These are phyloP conservation scores for Cercospora beticola DNA, from an alignment of 2,329 filamentous ascomycete genomes.

Conservation along the genomic window DNA sequence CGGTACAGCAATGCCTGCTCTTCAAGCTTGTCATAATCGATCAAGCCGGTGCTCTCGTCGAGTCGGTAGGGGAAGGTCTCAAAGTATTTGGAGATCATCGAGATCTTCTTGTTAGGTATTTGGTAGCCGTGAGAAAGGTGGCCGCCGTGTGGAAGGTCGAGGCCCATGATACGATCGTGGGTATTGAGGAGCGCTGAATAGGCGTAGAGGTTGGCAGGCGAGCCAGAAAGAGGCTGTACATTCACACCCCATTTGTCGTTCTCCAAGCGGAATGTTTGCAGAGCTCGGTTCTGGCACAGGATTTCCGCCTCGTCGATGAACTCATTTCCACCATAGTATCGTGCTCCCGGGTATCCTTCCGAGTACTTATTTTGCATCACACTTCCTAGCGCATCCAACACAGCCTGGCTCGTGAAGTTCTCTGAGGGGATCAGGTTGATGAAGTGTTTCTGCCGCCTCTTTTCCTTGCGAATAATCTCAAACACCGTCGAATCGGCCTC, in stretches of 20 bases:
- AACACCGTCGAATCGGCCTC: conserved; percentile 84
- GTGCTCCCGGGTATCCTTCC: conserved; percentile 94
- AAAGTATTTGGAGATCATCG: conserved; percentile 98
- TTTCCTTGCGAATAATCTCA: conserved; percentile 92
- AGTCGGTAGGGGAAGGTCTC: conserved; percentile 95
- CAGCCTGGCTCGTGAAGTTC: conserved; percentile 92
- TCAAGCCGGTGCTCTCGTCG: conserved; percentile 84
- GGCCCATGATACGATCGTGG: conserved; percentile 94
- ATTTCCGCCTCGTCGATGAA: conserved; percentile 96
- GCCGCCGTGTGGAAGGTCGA: conserved; percentile 90
- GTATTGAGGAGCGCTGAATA: conserved; percentile 97
- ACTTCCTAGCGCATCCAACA: conserved; percentile 86
- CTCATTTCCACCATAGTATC: conserved; percentile 99
- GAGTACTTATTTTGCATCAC: conserved; percentile 99
- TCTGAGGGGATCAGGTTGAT: conserved; percentile 96
- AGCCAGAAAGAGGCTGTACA: conserved; percentile 75
- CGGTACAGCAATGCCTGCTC: conserved; percentile 84
- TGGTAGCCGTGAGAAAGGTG: conserved; percentile 98
- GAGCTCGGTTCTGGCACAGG: conserved; percentile 89
- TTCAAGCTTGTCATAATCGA: conserved; percentile 91
- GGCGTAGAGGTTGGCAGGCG: conserved; percentile 94
- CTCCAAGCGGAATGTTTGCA: conserved; percentile 86
- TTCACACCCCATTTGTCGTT: conserved; percentile 95
- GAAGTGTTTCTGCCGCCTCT: conserved; percentile 93
- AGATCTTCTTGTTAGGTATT: conserved; percentile 94